Evolutionary conservation across 257 asterid genomes (phyloP), one percentile per base, ranked within the genome.

Genomic region (Paraleonurus japonicus): DNA sequence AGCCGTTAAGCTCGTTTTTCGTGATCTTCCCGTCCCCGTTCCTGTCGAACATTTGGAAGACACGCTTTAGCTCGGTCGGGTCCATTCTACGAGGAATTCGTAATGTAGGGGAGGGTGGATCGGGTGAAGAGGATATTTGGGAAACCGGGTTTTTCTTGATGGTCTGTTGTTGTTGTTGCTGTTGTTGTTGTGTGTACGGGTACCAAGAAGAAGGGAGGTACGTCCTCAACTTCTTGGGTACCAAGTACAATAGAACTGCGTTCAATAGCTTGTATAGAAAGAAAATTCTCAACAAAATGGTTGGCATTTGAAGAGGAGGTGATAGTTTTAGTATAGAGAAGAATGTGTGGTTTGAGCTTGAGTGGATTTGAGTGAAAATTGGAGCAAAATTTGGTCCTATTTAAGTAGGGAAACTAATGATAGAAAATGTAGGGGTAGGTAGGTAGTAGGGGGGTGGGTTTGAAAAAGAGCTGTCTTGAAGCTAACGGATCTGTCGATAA

Each of bases 21-120:
- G 91, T 84, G 76, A 88, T 85, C 65, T 82, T 55, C 4, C 89
- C 95, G 51, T 88, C 95, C n/a, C 89, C 85, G 35, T 88, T 85
- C 50, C 74, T 73, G 24, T 88, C 89, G 48, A 88, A 88, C 76
- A 85, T 82, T 48, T 85, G 82, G 84, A 85, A 88, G 0, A 85
- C 81, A 0, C 90, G 76, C 10, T 70, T 48, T 37, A 88, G 86
- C 79, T 88, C 89, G 3, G 15, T 37, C 10, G 74, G 26, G n/a
- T 82, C 90, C 94, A 85, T 85, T 75, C 74, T 27, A 13, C 51
- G 75, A 2, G 72, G 35, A 15, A 53, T 4, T 1, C 51, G 62
- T 1, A 10, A 1, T 10, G 28, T 5, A 2, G 75, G 57, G 26
- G 10, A 73, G 37, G 2, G 50, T 12, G 20, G 19, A 7, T 43